Conservation (phyloP, 2,329 filamentous ascomycete species). For the Aspergillus sp. region DNA sequence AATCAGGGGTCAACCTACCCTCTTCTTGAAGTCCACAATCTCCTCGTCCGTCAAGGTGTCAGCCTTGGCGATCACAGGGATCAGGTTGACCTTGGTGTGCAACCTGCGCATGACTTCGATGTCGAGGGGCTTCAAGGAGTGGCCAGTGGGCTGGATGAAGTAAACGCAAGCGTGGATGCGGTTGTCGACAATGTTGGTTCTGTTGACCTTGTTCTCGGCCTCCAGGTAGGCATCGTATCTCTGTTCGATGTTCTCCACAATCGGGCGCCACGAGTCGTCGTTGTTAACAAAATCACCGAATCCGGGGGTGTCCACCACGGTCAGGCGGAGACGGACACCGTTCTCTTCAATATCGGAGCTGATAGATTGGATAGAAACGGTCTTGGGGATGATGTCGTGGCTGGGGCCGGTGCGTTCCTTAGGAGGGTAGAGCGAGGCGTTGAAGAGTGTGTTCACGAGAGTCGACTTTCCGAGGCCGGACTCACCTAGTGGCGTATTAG, state of each 20-base stretch:
- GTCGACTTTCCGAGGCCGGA: conserved; percentile 99
- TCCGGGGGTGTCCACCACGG: conserved; percentile 95
- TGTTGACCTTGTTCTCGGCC: conserved; percentile 99
- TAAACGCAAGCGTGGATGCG: conserved; percentile 98
- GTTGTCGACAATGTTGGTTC: conserved; percentile 99
- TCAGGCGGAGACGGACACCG: conserved; percentile 91
- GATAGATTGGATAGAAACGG: conserved; percentile 90
- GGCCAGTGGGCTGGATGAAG: conserved; percentile 98
- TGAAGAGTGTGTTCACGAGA: conserved; percentile 98
- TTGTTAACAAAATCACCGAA: conserved; percentile 99
- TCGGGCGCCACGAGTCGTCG: conserved; percentile 98
- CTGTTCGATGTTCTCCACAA: conserved; percentile 99
- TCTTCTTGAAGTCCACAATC: conserved; percentile 89
- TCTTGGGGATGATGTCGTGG: conserved; percentile 98
- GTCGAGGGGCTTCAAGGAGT: conserved; percentile 96
- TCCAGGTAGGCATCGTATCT: conserved; percentile 97
- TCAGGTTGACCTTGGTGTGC: conserved; percentile 99
- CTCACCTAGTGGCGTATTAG: conserved; percentile 67
- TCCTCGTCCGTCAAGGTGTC: conserved; percentile 98
- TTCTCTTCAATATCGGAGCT: conserved; percentile 98
- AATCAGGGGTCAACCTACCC: conserved; percentile 62
- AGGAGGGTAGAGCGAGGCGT: conserved; percentile 97
- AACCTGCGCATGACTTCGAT: conserved; percentile 99
- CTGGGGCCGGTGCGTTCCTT: conserved; percentile 98
- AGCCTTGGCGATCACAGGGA: conserved; percentile 97